Conservation (phyloP, 2,329 filamentous ascomycete species). For the Peltaster fructicola region DNA sequence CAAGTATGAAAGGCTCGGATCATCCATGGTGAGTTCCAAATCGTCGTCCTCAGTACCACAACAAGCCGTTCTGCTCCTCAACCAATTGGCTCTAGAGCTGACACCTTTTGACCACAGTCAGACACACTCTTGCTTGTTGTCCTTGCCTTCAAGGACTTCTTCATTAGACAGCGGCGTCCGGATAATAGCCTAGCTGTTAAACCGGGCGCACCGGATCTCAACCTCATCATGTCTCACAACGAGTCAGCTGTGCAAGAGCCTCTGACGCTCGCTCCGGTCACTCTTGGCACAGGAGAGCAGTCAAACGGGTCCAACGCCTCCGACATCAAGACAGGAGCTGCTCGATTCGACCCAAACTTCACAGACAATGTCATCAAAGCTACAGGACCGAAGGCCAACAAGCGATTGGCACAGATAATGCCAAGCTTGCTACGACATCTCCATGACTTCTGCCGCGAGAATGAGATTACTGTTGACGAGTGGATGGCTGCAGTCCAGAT, state of each 20-base stretch:
- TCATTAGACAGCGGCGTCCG: slow-evolving; percentile 1
- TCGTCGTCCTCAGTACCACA: too few relatives aligned
- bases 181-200: slow-evolving; percentile 1
- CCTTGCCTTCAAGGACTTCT: slow-evolving; percentile 4
- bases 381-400: slow-evolving; percentile 19
- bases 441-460: slow-evolving; percentile 42
- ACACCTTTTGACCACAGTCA: too few relatives aligned
- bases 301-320: not conserved
- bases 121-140: slow-evolving; percentile 4
- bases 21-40: too few relatives aligned
- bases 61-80: too few relatives aligned
- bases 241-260: slow-evolving; percentile 1
- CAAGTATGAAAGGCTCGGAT: too few relatives aligned
- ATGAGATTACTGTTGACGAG: slow-evolving; percentile 40
- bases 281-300: slow-evolving; percentile 1
- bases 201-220: not conserved
- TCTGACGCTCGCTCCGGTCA: slow-evolving; percentile 2
- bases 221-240: slow-evolving; percentile 1
- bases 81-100: too few relatives aligned
- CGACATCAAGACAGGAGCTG: slow-evolving; percentile 1
- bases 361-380: slow-evolving; percentile 20
- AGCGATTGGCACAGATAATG: slow-evolving; percentile 24
- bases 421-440: slow-evolving; percentile 35
- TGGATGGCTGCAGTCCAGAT: slow-evolving; percentile 39
- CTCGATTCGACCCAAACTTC: slow-evolving; percentile 15